These are phyloP conservation scores for Cystofilobasidium macerans DNA, from an alignment of 768 basidiomycete genomes.

Conservation along the genomic window DNA sequence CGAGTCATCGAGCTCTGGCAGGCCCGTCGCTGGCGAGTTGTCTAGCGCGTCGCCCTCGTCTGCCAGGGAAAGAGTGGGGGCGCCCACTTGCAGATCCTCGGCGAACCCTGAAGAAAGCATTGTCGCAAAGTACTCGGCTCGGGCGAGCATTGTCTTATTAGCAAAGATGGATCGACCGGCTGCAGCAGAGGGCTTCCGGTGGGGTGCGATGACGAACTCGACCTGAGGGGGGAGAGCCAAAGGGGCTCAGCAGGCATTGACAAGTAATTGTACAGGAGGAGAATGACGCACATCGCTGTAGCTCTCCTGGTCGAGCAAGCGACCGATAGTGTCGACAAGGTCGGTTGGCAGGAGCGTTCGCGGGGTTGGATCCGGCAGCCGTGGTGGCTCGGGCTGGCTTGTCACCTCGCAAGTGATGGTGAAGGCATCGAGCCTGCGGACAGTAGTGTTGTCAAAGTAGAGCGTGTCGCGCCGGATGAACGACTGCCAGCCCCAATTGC, in stretches of 20 bases:
- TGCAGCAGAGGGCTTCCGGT: not conserved
- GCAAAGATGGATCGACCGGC: constrained; percentile 8
- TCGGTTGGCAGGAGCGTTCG: not conserved
- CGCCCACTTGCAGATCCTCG: constrained; percentile 6
- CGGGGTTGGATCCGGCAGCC: not conserved
- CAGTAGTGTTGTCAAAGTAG: constrained; percentile 6
- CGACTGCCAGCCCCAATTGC: constrained; percentile 12
- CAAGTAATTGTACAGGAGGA: too few species aligned
- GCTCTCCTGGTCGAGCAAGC: not conserved
- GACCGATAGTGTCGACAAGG: not conserved
- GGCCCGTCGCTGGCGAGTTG: too few species aligned
- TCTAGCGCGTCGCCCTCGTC: too few species aligned
- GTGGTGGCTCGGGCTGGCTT: not conserved
- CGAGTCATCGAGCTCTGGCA: constrained; percentile 16
- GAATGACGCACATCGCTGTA: not conserved
- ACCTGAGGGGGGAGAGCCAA: not conserved
- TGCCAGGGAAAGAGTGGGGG: not conserved
- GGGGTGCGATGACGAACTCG: too few species aligned
- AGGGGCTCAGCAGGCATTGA: too few species aligned
- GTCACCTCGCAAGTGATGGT: constrained; percentile 1
- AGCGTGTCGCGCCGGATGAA: constrained; percentile 5
- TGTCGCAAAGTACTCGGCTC: constrained; percentile 23
- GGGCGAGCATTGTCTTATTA: constrained; percentile 12
- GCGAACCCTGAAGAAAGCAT: constrained; percentile 23
- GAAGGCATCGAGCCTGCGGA: not conserved